Evolutionary conservation across 1,139 yeast genomes (phyloP).

Genomic region (Sugiyamaella novakii): DNA sequence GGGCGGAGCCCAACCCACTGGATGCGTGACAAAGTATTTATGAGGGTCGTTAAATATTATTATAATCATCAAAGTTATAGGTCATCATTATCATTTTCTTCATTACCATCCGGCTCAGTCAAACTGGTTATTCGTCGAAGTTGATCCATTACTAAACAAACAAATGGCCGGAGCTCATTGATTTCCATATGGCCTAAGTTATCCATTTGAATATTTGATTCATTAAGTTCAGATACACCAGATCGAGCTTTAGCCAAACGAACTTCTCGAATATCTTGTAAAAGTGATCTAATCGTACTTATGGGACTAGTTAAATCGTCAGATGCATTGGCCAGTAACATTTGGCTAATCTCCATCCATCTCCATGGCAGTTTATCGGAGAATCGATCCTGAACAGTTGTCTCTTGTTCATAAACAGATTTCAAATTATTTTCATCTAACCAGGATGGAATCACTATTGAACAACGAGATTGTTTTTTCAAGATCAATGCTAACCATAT

Average conservation of each 20-base stretch:
- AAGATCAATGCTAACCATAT: conserved; percentile 85
- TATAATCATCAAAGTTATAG: too few species aligned
- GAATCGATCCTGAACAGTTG: conserved; percentile 58
- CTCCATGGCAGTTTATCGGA: conserved; percentile 71
- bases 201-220: conserved; percentile 78
- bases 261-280: conserved; percentile 85
- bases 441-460: conserved; percentile 88
- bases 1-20: background rate
- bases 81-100: conserved; percentile 21
- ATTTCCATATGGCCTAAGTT: conserved; percentile 82
- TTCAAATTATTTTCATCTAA: conserved; percentile 60
- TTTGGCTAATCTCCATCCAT: conserved; percentile 82
- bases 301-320: conserved; percentile 61
- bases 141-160: conserved; percentile 76
- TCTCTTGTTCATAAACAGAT: conserved; percentile 68
- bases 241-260: conserved; percentile 77
- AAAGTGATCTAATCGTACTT: conserved; percentile 61
- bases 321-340: conserved; percentile 64
- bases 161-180: conserved; percentile 84
- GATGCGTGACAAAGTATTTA: background rate
- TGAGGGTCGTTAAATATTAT: too few species aligned
- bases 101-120: conserved; percentile 30
- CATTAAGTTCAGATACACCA: conserved; percentile 78
- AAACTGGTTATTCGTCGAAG: conserved; percentile 57
- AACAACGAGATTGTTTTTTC: conserved; percentile 83